Evolutionary conservation across 2,329 filamentous ascomycete genomes (phyloP), one percentile per base, ranked within the genome.

Genomic region (Colletotrichum eleusines): DNA sequence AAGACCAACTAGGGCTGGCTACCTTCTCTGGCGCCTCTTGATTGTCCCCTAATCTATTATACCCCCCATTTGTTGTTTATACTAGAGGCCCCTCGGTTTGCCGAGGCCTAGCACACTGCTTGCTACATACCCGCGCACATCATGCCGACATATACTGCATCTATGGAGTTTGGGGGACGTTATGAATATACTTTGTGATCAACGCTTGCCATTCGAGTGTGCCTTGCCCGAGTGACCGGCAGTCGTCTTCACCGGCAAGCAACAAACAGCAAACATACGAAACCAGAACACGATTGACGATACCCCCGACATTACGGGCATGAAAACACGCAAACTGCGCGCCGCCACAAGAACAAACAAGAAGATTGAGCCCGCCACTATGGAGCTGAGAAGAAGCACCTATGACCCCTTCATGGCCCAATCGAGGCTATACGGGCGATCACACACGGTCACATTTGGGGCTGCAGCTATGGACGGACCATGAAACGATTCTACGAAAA

Each of bases 1-100:
- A 75, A 63, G 65, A 59, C 65, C n/a, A 61, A 44, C 60, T 54
- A 54, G 9, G 26, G 14, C 2, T 11, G 9, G 14, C 2, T 11
- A 12, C 46, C 11, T 18, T 12, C 18, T 62, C 5, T 20, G 4
- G 12, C 44, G 26, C 4, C 18, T 38, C 0, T 55, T 12, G 7
- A 5, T 58, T 58, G 3, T 42, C 38, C 35, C 11, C 18, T 14
- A n/a, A 28, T 50, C 23, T 8, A 1, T n/a, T 63, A 63, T 31
- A 44, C 31, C 60, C 26, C 18, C 50, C 50, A 35, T 54, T 44
- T 63, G 12, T 14, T 44, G 35, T 54, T 23, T 2, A 33, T 54
- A 23, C 20, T 38, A 12, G 20, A 44, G 14, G 33, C 23, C 7
- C n/a, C 35, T 20, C 33, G 14, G 23, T 51, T 31, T 16, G 31